A percentile compares a stretch with the other conserved stretches of the same genome.
Conservation (phyloP, 108 stramenopile genomes). For the Cyclotella cryptica region DNA sequence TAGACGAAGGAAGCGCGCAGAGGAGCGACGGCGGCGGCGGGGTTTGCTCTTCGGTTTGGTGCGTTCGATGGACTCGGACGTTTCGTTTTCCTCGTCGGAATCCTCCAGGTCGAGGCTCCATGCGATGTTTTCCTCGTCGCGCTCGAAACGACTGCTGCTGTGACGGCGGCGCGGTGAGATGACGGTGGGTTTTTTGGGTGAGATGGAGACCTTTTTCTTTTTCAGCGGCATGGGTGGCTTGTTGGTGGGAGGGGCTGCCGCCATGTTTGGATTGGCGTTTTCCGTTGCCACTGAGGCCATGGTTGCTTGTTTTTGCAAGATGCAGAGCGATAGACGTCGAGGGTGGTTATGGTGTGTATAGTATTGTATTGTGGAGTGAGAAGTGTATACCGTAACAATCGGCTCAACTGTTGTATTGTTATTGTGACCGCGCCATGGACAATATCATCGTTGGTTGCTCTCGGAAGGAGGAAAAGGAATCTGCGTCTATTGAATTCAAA, state of each 20-base stretch:
- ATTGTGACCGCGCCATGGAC: not conserved
- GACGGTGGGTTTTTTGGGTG: conserved; percentile 36
- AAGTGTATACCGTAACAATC: too few relatives aligned
- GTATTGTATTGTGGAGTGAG: too few relatives aligned
- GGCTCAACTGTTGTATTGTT: not conserved
- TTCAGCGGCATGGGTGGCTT: not conserved
- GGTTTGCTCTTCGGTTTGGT: not conserved
- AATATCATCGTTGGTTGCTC: not conserved
- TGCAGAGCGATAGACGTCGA: too few relatives aligned
- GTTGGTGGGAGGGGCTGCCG: conserved; percentile 6
- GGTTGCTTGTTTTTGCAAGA: conserved; percentile 14
- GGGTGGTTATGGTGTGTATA: too few relatives aligned
- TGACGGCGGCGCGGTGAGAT: conserved; percentile 25
- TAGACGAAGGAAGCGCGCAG: conserved; percentile 76
- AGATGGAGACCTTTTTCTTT: conserved; percentile 33
- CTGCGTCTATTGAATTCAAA: not conserved
- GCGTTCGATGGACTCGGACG: not conserved
- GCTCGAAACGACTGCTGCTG: conserved; percentile 29
- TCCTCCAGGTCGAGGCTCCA: conserved; percentile 4
- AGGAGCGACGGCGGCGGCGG: conserved; percentile 71
- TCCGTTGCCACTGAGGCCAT: conserved; percentile 12
- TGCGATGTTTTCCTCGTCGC: not conserved
- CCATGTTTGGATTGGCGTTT: conserved; percentile 23
- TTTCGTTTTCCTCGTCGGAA: not conserved
- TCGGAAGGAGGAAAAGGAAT: too few relatives aligned